Conservation (phyloP, 192 early-diverging fungal species). For the Kickxella alabastrina region DNA sequence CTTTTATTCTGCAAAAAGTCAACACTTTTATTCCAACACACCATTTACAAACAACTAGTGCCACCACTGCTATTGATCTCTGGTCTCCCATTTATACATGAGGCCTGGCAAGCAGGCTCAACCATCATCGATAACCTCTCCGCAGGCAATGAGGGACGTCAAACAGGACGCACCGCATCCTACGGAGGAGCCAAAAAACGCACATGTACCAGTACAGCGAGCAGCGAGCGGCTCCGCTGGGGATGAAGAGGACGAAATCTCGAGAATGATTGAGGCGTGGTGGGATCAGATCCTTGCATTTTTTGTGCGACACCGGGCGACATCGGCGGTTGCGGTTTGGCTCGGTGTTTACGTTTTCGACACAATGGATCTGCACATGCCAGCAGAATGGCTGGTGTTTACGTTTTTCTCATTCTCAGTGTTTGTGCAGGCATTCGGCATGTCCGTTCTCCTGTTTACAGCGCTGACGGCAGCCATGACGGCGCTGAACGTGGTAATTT, state of each 20-base stretch:
- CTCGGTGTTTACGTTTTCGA: constrained; percentile 36
- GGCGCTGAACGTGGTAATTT: constrained; percentile 30
- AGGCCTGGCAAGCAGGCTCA: constrained; percentile 26
- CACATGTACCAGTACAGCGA: no score
- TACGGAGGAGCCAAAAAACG: no score
- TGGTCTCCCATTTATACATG: constrained; percentile 1
- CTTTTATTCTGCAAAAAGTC: no score
- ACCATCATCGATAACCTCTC: background rate
- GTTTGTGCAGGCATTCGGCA: constrained; percentile 49
- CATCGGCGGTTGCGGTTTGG: constrained; percentile 31
- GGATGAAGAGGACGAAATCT: constrained; percentile 20
- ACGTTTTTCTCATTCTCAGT: constrained; percentile 49
- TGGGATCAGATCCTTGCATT: constrained; percentile 34
- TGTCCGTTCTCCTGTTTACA: constrained; percentile 43
- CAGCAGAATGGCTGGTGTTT: constrained; percentile 50
- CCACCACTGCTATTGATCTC: no score
- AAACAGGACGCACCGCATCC: constrained; percentile 2
- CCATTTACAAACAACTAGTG: no score
- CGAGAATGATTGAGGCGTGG: constrained; percentile 16
- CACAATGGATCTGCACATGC: constrained; percentile 33
- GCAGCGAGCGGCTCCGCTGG: background rate
- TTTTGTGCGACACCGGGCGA: constrained; percentile 38
- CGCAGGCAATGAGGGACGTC: background rate
- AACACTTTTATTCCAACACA: no score
- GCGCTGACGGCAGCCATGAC: constrained; percentile 39